These are phyloP conservation scores for Dryas octopetala DNA, from an alignment of 306 rosid genomes.

Conservation along the genomic window DNA sequence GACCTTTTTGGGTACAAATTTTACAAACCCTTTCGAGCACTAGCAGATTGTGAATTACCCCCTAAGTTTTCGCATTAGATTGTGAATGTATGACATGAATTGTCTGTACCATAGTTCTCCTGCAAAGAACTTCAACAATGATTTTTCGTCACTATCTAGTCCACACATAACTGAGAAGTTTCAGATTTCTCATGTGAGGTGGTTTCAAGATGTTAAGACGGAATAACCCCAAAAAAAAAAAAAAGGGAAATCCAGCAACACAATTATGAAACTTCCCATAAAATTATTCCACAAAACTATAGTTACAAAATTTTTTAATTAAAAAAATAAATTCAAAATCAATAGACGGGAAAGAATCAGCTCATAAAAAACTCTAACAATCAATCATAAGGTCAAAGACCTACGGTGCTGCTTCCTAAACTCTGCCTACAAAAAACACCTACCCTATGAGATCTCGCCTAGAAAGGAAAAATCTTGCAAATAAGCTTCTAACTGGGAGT, in stretches of 20 bases:
- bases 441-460: neutral
- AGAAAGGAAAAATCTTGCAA: slow-evolving; percentile 19
- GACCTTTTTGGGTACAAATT: too few species aligned
- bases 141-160: too few species aligned
- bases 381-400: slow-evolving; percentile 4
- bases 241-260: neutral
- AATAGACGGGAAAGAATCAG: neutral
- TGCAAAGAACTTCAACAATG: too few species aligned
- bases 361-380: neutral
- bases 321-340: neutral
- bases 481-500: slow-evolving; percentile 20
- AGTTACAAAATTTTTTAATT: neutral
- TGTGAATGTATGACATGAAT: too few species aligned
- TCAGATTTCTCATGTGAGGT: too few species aligned
- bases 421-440: slow-evolving; percentile 14
- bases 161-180: too few species aligned
- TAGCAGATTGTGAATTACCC: too few species aligned
- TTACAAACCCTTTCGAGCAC: too few species aligned
- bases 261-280: neutral
- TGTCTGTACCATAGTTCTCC: too few species aligned
- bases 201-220: too few species aligned
- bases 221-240: too few species aligned
- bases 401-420: slow-evolving; percentile 35
- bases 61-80: too few species aligned
- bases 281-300: neutral